These are phyloP conservation scores for Verticillium alfalfae DNA, from an alignment of 2,329 filamentous ascomycete genomes.

Conservation along the genomic window DNA sequence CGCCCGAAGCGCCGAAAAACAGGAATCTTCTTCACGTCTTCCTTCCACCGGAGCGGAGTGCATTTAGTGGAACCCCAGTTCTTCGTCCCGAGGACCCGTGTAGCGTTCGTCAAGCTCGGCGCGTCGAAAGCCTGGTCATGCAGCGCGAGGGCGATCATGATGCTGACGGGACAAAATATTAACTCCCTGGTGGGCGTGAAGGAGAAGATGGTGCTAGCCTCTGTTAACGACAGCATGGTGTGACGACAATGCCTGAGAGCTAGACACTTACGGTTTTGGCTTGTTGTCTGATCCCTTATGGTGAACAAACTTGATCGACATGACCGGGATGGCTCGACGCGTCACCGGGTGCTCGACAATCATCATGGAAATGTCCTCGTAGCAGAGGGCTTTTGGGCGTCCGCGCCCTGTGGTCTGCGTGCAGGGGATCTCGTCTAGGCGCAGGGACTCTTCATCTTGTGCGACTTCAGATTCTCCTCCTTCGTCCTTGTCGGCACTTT, in stretches of 20 bases:
- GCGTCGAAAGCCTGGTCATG: constrained; percentile 17
- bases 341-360: constrained; percentile 18
- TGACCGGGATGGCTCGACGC: constrained; percentile 13
- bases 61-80: constrained; percentile 10
- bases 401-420: constrained; percentile 14
- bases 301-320: constrained; percentile 22
- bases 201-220: constrained; percentile 19
- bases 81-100: constrained; percentile 10
- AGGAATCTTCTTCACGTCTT: constrained; percentile 17
- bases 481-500: not conserved
- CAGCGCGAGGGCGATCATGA: constrained; percentile 18
- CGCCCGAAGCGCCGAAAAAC: constrained; percentile 14
- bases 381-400: constrained; percentile 20
- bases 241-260: not conserved
- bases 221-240: not conserved
- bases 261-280: constrained; percentile 18
- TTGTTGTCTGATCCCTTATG: constrained; percentile 21
- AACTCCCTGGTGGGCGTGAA: constrained; percentile 18
- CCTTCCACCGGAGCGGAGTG: constrained; percentile 18
- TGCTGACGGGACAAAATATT: constrained; percentile 17
- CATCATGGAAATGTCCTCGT: constrained; percentile 23
- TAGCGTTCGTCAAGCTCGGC: constrained; percentile 13
- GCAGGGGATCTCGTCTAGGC: constrained; percentile 15
- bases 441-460: constrained; percentile 14
- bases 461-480: constrained; percentile 7